These are phyloP conservation scores for Sugiyamaella paludigena DNA, from an alignment of 1,139 yeast species.

Conservation along the genomic window DNA sequence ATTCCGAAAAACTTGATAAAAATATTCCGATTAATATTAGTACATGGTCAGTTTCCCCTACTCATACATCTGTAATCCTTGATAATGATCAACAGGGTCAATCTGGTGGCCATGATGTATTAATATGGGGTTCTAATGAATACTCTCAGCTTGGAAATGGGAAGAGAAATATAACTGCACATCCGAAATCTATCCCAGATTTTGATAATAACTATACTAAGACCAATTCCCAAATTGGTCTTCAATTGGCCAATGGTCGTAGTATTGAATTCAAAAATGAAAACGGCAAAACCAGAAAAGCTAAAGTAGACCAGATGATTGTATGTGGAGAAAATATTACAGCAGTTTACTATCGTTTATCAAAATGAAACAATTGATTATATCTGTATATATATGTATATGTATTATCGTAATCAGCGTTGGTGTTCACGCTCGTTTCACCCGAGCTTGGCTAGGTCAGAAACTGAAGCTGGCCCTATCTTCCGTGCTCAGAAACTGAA, in stretches of 20 bases:
- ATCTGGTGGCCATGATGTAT: constrained; percentile 62
- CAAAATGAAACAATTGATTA: too few relatives aligned
- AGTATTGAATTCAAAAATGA: constrained; percentile 22
- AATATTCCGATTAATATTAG: constrained; percentile 48
- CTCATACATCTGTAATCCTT: constrained; percentile 64
- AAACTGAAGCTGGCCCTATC: too few relatives aligned
- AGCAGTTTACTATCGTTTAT: constrained; percentile 51
- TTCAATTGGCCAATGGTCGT: constrained; percentile 1
- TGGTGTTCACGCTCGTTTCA: too few relatives aligned
- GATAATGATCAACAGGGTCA: constrained; percentile 28
- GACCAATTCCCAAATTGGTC: background rate
- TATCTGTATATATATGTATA: background rate
- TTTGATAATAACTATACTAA: constrained; percentile 16
- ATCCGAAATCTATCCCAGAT: constrained; percentile 60
- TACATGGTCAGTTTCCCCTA: constrained; percentile 58
- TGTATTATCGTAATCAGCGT: background rate
- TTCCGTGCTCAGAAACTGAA: background rate
- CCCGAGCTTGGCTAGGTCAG: too few relatives aligned
- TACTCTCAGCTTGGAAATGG: constrained; percentile 85
- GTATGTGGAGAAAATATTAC: constrained; percentile 63
- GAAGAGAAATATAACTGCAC: constrained; percentile 55
- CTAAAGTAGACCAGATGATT: constrained; percentile 51
- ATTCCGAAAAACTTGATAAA: constrained; percentile 38
- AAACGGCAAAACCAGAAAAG: constrained; percentile 27
- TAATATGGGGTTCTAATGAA: constrained; percentile 82